Conservation (phyloP, 2,329 filamentous ascomycete species). For the Sporothrix pseudoabietina region DNA sequence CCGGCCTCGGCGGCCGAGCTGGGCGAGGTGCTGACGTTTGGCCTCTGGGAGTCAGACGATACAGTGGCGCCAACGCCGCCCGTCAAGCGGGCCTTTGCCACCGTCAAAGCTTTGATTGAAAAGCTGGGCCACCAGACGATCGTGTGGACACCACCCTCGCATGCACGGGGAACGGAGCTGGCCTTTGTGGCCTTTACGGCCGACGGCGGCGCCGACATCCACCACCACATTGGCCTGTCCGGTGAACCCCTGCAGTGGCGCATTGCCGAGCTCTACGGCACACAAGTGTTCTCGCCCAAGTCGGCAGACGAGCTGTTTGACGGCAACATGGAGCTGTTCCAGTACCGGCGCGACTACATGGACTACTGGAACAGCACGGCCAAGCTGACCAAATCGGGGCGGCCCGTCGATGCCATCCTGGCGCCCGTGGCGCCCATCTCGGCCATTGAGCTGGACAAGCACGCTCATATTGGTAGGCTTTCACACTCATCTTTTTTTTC, state of each 20-base stretch:
- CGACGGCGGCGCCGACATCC: constrained; percentile 45
- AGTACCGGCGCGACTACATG: constrained; percentile 60
- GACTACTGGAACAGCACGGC: constrained; percentile 65
- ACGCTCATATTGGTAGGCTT: neutral
- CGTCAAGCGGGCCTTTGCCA: constrained; percentile 55
- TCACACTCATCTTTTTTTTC: neutral
- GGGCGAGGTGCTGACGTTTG: constrained; percentile 53
- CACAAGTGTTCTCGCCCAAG: constrained; percentile 38
- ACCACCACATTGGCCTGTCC: constrained; percentile 53
- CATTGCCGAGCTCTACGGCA: constrained; percentile 42
- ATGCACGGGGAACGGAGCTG: constrained; percentile 45
- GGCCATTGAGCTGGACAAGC: constrained; percentile 19
- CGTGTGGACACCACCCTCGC: constrained; percentile 59
- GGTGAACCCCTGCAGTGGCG: constrained; percentile 56
- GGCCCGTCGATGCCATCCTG: constrained; percentile 27
- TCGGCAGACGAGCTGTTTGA: constrained; percentile 43
- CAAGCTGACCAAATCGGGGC: constrained; percentile 33
- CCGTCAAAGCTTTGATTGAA: constrained; percentile 52
- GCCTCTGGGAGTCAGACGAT: constrained; percentile 56
- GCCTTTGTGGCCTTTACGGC: constrained; percentile 42
- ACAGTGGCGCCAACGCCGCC: constrained; percentile 58
- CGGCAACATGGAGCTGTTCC: constrained; percentile 56
- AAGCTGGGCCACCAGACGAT: constrained; percentile 59
- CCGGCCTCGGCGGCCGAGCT: neutral
- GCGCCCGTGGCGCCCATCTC: constrained; percentile 18